Evolutionary conservation across 805 yeast species (phyloP).

Genomic region (Lipomyces orientalis): DNA sequence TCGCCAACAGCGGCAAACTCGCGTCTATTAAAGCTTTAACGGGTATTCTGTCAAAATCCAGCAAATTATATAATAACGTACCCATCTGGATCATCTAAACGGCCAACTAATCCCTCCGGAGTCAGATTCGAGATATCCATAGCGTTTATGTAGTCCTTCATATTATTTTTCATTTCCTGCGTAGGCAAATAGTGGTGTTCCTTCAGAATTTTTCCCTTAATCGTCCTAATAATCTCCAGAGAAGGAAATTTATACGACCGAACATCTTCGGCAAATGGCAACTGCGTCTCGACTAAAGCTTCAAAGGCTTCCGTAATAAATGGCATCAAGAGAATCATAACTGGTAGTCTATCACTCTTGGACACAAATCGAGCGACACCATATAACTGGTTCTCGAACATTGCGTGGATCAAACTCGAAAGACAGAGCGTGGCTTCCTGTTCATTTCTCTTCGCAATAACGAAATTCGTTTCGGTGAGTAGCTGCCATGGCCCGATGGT

Average conservation of each 20-base stretch:
- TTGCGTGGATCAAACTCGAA: conserved; percentile 57
- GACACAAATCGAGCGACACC: conserved; percentile 71
- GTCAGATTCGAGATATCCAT: conserved; percentile 51
- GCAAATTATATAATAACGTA: conserved; percentile 33
- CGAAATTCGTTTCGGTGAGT: conserved; percentile 62
- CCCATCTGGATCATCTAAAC: conserved; percentile 33
- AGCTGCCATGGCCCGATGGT: conserved; percentile 56
- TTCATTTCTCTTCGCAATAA: conserved; percentile 53
- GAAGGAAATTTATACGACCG: conserved; percentile 56
- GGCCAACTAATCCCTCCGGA: conserved; percentile 28
- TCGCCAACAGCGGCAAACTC: conserved; percentile 41
- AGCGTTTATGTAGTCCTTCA: conserved; percentile 53
- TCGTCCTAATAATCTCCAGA: conserved; percentile 46
- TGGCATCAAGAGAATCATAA: conserved; percentile 50
- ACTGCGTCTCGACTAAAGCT: conserved; percentile 53
- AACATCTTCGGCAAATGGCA: conserved; percentile 81
- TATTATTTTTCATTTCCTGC: conserved; percentile 48
- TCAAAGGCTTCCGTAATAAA: conserved; percentile 10
- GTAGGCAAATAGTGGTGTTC: conserved; percentile 46
- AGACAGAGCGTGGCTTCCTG: conserved; percentile 52
- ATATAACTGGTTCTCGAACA: conserved; percentile 54
- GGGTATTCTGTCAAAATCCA: conserved; percentile 22
- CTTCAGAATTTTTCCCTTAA: conserved; percentile 45
- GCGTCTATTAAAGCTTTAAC: conserved; percentile 16
- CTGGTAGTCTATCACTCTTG: conserved; percentile 49